Conservation (phyloP, 2,329 filamentous ascomycete genomes). For the Alternaria conjuncta region DNA sequence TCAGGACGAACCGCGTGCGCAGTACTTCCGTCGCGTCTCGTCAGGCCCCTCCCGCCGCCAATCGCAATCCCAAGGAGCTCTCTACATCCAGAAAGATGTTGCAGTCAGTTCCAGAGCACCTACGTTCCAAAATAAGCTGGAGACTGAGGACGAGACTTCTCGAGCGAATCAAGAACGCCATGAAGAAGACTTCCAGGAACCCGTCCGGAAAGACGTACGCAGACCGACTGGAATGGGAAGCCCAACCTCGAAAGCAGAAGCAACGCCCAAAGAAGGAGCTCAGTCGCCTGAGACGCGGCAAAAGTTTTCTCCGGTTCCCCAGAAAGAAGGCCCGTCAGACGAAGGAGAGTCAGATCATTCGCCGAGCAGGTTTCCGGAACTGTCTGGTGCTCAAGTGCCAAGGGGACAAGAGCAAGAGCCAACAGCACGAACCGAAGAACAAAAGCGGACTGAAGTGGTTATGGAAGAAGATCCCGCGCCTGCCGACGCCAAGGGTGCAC, state of each 20-base stretch:
- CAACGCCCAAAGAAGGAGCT: not conserved
- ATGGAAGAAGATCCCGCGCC: not conserved
- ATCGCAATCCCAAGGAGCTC: not conserved
- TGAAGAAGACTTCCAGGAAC: not conserved
- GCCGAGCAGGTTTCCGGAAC: slow-evolving; percentile 1
- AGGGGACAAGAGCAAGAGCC: slow-evolving; percentile 8
- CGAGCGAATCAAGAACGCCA: not conserved
- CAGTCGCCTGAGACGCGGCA: not conserved
- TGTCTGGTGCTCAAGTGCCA: slow-evolving; percentile 7
- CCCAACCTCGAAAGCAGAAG: not conserved
- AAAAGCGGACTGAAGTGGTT: not conserved
- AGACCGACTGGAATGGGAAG: not conserved
- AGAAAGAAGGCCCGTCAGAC: slow-evolving; percentile 5
- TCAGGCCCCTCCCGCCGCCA: not conserved
- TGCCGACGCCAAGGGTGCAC: not conserved
- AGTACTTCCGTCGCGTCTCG: not conserved
- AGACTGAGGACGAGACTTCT: not conserved
- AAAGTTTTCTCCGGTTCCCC: not conserved
- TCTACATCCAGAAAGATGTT: not conserved
- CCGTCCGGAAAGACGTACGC: not conserved
- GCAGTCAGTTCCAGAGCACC: not conserved
- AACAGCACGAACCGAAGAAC: not conserved
- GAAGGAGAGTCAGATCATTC: not conserved
- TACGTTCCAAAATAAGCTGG: not conserved
- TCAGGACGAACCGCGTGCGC: not conserved